Percentiles rank a stretch among this genome's conserved stretches.
These are phyloP conservation scores for Oryza glumipatula DNA, from an alignment of 176 grass and related monocot genomes.

Conservation along the genomic window DNA sequence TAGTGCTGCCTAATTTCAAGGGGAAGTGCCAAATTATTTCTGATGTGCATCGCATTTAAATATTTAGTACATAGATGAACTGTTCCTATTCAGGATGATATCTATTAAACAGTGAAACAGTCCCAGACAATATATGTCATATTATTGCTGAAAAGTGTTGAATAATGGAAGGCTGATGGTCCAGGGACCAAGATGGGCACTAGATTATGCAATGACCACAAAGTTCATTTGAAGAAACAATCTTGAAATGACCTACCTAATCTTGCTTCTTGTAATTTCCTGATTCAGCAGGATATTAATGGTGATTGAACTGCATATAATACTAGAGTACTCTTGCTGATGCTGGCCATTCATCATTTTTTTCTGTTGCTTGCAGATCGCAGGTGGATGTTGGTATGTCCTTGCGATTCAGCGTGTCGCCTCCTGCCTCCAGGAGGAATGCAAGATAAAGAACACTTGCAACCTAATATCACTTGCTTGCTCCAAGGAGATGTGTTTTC, in stretches of 20 bases:
- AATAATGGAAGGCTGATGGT: background rate
- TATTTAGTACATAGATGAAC: background rate
- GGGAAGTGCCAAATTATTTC: background rate
- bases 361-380: slow-evolving; percentile 60
- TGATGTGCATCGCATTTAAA: background rate
- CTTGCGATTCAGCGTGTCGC: slow-evolving; percentile 91
- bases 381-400: slow-evolving; percentile 96
- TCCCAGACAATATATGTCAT: slow-evolving; percentile 2
- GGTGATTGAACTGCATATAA: background rate
- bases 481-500: slow-evolving; percentile 66
- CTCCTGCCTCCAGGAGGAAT: slow-evolving; percentile 71
- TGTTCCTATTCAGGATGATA: slow-evolving; percentile 3
- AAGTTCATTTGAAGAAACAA: background rate
- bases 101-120: slow-evolving; percentile 7
- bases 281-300: background rate
- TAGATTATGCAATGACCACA: background rate
- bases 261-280: background rate
- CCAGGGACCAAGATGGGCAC: background rate
- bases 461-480: slow-evolving; percentile 65
- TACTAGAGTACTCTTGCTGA: background rate
- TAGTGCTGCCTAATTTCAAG: background rate
- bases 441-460: slow-evolving; percentile 67
- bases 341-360: background rate
- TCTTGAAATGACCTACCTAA: background rate
- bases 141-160: background rate